phyloP scores from a whole-genome alignment of 176 grass and related monocot genomes.

The Juncus inflexus region DNA sequence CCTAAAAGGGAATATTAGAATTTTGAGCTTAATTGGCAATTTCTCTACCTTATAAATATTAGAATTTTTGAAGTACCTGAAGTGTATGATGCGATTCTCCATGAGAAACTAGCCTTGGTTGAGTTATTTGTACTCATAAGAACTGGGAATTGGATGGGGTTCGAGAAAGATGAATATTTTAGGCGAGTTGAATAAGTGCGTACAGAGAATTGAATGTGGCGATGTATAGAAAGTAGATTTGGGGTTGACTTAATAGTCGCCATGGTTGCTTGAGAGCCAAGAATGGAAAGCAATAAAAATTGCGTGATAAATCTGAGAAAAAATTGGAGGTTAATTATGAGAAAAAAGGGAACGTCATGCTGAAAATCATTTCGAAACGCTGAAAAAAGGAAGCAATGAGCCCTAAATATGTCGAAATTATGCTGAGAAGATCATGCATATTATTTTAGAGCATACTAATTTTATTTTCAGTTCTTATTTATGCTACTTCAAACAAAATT shows the following conservation, averaged over 20 bases:
- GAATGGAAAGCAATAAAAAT: too few relatives aligned
- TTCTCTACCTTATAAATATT: not conserved
- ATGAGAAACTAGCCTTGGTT: constrained; percentile 17
- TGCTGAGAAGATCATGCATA: too few relatives aligned
- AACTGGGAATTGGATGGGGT: constrained; percentile 6
- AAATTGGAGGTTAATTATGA: too few relatives aligned
- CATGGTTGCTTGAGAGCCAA: constrained; percentile 19
- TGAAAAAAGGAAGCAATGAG: too few relatives aligned
- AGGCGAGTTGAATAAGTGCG: constrained; percentile 17
- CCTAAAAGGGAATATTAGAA: constrained; percentile 25
- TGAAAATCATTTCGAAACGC: too few relatives aligned
- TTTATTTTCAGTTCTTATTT: too few relatives aligned
- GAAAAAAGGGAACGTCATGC: too few relatives aligned
- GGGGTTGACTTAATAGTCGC: constrained; percentile 23
- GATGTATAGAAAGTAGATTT: constrained; percentile 22
- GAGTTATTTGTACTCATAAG: not conserved
- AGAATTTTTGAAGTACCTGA: constrained; percentile 20
- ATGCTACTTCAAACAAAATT: too few relatives aligned
- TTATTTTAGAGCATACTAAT: too few relatives aligned
- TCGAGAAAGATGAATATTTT: constrained; percentile 15
- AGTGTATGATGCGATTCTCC: constrained; percentile 12
- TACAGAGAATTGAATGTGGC: constrained; percentile 13
- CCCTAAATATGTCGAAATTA: too few relatives aligned
- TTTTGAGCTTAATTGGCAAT: constrained; percentile 5
- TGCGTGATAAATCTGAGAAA: too few relatives aligned